A percentile compares a stretch with the other conserved stretches of the same genome.
Evolutionary conservation across 805 yeast species (phyloP).

Genomic region (Hanseniaspora lachancei): DNA sequence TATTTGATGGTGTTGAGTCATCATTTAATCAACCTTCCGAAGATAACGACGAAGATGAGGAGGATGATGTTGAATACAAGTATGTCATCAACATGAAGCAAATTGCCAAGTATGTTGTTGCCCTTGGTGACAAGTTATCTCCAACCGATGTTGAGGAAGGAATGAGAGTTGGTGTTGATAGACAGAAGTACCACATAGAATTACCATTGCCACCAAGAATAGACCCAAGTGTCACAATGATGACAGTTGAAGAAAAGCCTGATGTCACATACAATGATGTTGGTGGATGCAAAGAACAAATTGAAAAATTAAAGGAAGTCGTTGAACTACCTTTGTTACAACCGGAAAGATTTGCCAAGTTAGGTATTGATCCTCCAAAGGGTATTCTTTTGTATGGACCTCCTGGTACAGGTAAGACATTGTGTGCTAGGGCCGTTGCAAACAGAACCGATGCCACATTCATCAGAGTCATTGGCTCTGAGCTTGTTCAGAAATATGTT

Average conservation of each 20-base stretch:
- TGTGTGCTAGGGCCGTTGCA: conserved; percentile 98
- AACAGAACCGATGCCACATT: conserved; percentile 98
- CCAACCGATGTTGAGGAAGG: conserved; percentile 99
- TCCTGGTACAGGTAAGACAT: conserved; percentile 97
- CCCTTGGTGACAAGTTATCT: conserved; percentile 88
- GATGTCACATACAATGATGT: conserved; percentile 97
- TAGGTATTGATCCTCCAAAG: conserved; percentile 98
- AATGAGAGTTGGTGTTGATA: conserved; percentile 98
- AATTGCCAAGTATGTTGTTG: conserved; percentile 95
- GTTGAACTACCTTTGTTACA: conserved; percentile 87
- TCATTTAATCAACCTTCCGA: conserved; percentile 5
- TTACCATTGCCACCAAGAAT: conserved; percentile 94
- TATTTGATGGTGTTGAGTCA: conserved; percentile 12
- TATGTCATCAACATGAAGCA: conserved; percentile 95
- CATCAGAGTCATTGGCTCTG: conserved; percentile 95
- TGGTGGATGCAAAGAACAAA: conserved; percentile 98
- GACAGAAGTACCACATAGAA: conserved; percentile 93
- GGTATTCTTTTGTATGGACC: conserved; percentile 95
- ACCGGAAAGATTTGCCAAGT: conserved; percentile 91
- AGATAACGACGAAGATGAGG: conserved; percentile 15
- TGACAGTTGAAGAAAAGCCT: conserved; percentile 99
- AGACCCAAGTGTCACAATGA: conserved; percentile 97
- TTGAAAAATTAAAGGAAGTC: conserved; percentile 89
- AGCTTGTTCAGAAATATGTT: conserved; percentile 92
- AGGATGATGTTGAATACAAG: conserved; percentile 69